phyloP scores from a whole-genome alignment of 2,329 filamentous ascomycete species.

The Xenoacremonium recifei region DNA sequence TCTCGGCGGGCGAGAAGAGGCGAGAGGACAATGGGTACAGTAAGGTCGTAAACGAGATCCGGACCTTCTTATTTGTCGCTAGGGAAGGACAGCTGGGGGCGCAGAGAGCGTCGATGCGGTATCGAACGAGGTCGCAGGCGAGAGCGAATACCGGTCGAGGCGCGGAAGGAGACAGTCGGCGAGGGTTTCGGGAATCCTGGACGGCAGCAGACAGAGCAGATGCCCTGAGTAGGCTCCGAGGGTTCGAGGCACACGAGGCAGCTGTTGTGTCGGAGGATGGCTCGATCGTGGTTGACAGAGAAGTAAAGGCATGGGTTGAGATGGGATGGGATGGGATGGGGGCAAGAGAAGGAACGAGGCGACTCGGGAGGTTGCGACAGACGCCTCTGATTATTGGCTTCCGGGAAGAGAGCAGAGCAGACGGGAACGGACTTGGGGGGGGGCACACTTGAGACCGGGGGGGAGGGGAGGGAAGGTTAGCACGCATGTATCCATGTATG shows the following conservation, averaged over 20 bases:
- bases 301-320: neutral
- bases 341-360: neutral
- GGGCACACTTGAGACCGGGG: too few species aligned
- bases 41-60: too few species aligned
- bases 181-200: neutral
- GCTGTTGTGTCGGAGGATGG: neutral
- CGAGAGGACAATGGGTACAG: slow-evolving; percentile 3
- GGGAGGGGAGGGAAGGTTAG: neutral
- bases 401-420: too few species aligned
- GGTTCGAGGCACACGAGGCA: neutral
- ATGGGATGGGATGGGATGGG: neutral
- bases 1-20: slow-evolving; percentile 7
- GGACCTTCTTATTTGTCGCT: too few species aligned
- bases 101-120: too few species aligned
- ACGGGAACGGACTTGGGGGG: neutral
- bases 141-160: slow-evolving; percentile 2
- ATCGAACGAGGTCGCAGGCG: slow-evolving; percentile 5
- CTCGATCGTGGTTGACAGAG: neutral
- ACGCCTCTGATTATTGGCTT: too few species aligned
- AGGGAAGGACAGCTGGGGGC: too few species aligned
- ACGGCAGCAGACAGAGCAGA: slow-evolving; percentile 14
- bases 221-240: slow-evolving; percentile 7
- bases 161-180: neutral
- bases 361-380: neutral
- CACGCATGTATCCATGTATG: neutral